Evolutionary conservation across 371 early-diverging fungal species (phyloP), one percentile per base, ranked within the genome.

Genomic region (Batkoa obscura): DNA sequence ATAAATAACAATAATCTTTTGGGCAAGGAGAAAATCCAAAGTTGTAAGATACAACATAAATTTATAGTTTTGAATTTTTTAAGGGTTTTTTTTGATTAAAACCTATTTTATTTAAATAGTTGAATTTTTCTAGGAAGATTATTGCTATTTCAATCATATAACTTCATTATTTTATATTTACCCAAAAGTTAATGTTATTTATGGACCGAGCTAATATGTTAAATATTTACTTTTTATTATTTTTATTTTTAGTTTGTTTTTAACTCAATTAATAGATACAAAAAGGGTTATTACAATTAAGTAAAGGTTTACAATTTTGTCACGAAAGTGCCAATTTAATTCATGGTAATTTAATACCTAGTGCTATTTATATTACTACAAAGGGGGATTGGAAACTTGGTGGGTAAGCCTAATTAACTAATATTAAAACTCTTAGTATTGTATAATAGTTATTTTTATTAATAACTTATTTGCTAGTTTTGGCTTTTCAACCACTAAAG

Each of bases 341-440:
- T 17, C 91, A 90, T 62, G 79, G 76, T 5, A 84, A 86, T 55
- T 60, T 90, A 9, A 76, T 73, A 12, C 89, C 88, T 0, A 78
- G 76, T 15, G 71, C 86, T 41, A 72, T 90, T 10, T 83, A 84
- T 69, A 73, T 90, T 37, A 85, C 84, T 61, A 71, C 31, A 47
- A 68, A 83, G 70, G 86, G 91, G 17, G 91, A 90, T 65, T 90
- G 91, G 91, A 90, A 89, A 63, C 72, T 90, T 59, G 83, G 82
- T 59, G 88, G 88, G 67, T 83, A 73, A 52, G 59, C 10, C 23
- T 15, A 46, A 47, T n/a, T n/a, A n/a, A n/a, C n/a, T n/a, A n/a
- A n/a, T n/a, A n/a, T n/a, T n/a, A n/a, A n/a, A n/a, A n/a, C n/a
- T n/a, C n/a, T n/a, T n/a, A n/a, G n/a, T 45, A 8, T 9, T 4